Evolutionary conservation across 2,329 filamentous ascomycete genomes (phyloP).

Genomic region (Dothidotthia symphoricarpi): DNA sequence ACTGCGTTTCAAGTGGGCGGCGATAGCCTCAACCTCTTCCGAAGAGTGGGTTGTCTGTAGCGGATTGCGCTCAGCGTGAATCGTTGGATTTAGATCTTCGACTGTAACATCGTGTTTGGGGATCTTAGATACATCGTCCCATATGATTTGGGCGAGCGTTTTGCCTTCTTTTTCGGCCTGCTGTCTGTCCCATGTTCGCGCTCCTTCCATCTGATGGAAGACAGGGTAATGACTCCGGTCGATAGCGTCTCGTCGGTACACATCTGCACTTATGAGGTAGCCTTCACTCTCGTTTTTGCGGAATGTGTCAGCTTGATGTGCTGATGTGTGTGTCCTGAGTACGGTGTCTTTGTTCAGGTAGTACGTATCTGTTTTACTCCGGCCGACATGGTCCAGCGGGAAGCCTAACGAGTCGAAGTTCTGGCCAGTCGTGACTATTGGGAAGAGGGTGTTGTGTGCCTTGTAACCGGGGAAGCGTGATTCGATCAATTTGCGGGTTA

Average conservation of each 20-base stretch:
- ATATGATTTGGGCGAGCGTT: slow-evolving; percentile 62
- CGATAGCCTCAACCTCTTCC: slow-evolving; percentile 79
- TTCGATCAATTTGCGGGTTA: slow-evolving; percentile 90
- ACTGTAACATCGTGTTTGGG: slow-evolving; percentile 74
- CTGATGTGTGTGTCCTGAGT: slow-evolving; percentile 88
- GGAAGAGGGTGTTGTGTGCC: slow-evolving; percentile 75
- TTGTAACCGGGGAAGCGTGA: slow-evolving; percentile 78
- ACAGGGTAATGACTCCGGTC: slow-evolving; percentile 94
- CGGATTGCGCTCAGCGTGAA: slow-evolving; percentile 77
- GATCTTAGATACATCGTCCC: slow-evolving; percentile 67
- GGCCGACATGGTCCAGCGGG: slow-evolving; percentile 80
- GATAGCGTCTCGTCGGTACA: slow-evolving; percentile 92
- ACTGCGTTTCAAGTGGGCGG: slow-evolving; percentile 80
- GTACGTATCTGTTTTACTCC: slow-evolving; percentile 87
- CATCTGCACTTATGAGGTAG: slow-evolving; percentile 89
- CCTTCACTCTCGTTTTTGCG: slow-evolving; percentile 69
- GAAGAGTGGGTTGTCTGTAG: slow-evolving; percentile 72
- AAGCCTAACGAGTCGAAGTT: slow-evolving; percentile 99
- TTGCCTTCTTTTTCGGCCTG: slow-evolving; percentile 49
- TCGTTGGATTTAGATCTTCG: slow-evolving; percentile 78
- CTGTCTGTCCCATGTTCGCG: slow-evolving; percentile 78
- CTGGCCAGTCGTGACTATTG: slow-evolving; percentile 77
- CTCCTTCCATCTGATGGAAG: slow-evolving; percentile 99
- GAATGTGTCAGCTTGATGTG: slow-evolving; percentile 85
- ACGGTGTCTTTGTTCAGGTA: slow-evolving; percentile 85